Evolutionary conservation across 148 eudicot species (phyloP).

Genomic region (Vaccinium macrocarpon): DNA sequence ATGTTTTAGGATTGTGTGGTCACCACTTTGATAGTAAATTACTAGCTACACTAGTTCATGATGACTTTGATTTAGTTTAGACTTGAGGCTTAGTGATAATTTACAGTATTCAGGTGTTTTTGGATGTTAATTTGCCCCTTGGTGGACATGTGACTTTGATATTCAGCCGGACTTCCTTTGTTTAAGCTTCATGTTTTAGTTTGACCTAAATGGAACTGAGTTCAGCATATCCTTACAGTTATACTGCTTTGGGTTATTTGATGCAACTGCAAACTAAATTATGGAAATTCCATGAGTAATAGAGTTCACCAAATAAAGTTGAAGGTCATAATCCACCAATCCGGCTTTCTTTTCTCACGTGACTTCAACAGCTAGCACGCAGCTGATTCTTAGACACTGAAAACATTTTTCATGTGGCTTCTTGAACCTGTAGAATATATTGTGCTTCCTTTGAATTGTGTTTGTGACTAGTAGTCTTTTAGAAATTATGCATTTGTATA

Average conservation of each 20-base stretch:
- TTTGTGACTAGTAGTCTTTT: background rate
- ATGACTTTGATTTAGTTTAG: background rate
- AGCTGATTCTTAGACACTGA: background rate
- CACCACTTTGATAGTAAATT: background rate
- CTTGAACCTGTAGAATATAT: background rate
- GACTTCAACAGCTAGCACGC: background rate
- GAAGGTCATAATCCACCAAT: background rate
- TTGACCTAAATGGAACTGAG: background rate
- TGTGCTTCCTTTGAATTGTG: background rate
- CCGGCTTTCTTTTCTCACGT: background rate
- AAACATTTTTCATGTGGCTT: background rate
- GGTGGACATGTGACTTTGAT: background rate
- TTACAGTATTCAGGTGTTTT: background rate
- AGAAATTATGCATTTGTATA: background rate
- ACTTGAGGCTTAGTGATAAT: background rate
- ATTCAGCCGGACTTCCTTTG: background rate
- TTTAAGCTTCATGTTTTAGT: background rate
- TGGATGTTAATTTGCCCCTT: background rate
- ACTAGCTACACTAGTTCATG: background rate
- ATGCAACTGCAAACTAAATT: background rate
- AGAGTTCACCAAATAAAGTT: background rate
- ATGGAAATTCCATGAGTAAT: background rate
- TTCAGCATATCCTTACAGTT: background rate
- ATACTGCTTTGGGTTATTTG: background rate
- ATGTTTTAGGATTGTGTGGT: background rate